Conservation (phyloP, 306 rosid genomes). For the Abrus precatorius region DNA sequence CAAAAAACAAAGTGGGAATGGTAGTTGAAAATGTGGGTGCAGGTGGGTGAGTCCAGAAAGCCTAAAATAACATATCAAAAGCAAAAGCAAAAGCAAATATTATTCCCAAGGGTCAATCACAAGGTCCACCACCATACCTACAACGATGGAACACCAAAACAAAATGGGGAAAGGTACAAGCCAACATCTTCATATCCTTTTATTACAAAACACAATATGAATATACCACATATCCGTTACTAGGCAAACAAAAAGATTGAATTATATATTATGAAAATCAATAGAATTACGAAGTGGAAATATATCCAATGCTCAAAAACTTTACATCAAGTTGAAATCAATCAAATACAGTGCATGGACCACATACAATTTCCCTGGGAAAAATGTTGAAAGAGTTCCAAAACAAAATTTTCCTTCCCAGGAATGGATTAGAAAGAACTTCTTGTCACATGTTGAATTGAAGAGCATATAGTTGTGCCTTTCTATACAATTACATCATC, state of each 20-base stretch:
- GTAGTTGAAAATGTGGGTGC: constrained; percentile 13
- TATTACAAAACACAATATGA: constrained; percentile 19
- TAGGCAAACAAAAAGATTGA: background rate
- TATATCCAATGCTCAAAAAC: constrained; percentile 33
- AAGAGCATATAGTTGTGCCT: background rate
- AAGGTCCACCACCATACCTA: constrained; percentile 23
- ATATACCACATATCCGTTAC: background rate
- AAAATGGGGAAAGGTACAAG: constrained; percentile 12
- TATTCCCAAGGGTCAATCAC: constrained; percentile 24
- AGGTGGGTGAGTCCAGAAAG: constrained; percentile 5
- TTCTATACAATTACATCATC: constrained; percentile 18
- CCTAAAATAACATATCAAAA: background rate
- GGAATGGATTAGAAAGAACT: background rate
- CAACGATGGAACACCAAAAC: constrained; percentile 46
- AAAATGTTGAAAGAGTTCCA: background rate
- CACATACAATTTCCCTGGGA: background rate
- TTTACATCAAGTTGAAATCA: constrained; percentile 32
- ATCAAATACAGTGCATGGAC: background rate
- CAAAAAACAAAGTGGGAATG: background rate
- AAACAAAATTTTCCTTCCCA: constrained; percentile 19
- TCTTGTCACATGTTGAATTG: background rate
- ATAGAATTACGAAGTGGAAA: constrained; percentile 7
- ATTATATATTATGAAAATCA: constrained; percentile 4
- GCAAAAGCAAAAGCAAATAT: constrained; percentile 36
- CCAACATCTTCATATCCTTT: constrained; percentile 16